A percentile compares a stretch with the other conserved stretches of the same genome.
Evolutionary conservation across 495 filamentous ascomycete genomes (phyloP).

Genomic region (Trichoderma erinaceum): DNA sequence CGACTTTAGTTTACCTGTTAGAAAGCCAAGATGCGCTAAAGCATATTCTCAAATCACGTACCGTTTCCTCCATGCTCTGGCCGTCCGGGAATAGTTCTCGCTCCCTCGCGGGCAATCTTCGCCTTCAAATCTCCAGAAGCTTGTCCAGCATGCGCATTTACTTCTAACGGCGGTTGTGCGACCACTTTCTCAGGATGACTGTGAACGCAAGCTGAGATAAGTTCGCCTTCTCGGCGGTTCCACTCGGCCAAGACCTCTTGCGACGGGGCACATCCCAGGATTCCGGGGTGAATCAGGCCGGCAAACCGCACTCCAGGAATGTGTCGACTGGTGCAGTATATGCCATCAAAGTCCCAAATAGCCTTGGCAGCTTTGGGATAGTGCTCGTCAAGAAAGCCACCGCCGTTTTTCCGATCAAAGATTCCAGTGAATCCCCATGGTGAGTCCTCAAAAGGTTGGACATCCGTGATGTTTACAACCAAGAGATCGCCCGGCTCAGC

Average conservation of each 20-base stretch:
- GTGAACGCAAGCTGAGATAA: conserved; percentile 52
- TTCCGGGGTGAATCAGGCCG: conserved; percentile 91
- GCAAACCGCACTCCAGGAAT: conserved; percentile 85
- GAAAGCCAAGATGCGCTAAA: not conserved
- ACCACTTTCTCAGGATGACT: conserved; percentile 52
- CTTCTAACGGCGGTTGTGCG: conserved; percentile 68
- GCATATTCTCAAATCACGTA: not conserved
- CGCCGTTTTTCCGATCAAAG: conserved; percentile 77
- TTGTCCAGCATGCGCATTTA: conserved; percentile 65
- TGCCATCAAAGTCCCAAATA: conserved; percentile 97
- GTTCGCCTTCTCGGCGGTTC: conserved; percentile 74
- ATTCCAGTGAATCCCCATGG: conserved; percentile 93
- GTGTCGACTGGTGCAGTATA: conserved; percentile 85
- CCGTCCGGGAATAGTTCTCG: conserved; percentile 76
- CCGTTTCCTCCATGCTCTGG: conserved; percentile 57
- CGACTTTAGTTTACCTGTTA: conserved; percentile 48
- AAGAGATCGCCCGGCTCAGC: conserved; percentile 85
- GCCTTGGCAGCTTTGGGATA: conserved; percentile 89
- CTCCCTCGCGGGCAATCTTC: conserved; percentile 81
- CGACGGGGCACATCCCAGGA: conserved; percentile 85
- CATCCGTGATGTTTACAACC: conserved; percentile 90
- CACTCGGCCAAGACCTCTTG: conserved; percentile 58
- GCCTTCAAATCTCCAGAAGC: conserved; percentile 55
- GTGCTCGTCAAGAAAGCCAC: conserved; percentile 84
- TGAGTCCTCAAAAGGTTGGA: conserved; percentile 79